A percentile compares a stretch with the other conserved stretches of the same genome.
These are phyloP conservation scores for Cladorrhinum sp. DNA, from an alignment of 2,329 filamentous ascomycete genomes.

Conservation along the genomic window DNA sequence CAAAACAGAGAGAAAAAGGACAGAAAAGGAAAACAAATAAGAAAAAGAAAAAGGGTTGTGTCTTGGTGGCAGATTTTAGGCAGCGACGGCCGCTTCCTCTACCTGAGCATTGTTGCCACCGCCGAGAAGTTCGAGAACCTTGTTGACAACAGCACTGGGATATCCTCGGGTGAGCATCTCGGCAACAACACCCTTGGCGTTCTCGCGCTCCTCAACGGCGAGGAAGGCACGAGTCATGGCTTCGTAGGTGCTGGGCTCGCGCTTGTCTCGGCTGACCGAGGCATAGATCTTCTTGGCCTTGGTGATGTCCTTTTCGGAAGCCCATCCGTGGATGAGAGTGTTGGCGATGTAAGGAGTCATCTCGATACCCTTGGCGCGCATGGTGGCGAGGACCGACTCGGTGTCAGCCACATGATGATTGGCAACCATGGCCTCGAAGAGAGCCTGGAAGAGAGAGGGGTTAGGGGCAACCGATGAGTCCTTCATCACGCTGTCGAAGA, in stretches of 20 bases:
- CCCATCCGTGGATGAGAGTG: slow-evolving; percentile 96
- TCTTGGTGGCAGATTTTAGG: slow-evolving; percentile 7
- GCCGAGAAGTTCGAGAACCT: slow-evolving; percentile 86
- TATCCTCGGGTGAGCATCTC: slow-evolving; percentile 93
- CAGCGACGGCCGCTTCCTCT: slow-evolving; percentile 33
- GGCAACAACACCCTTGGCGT: slow-evolving; percentile 73
- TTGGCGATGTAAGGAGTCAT: slow-evolving; percentile 98
- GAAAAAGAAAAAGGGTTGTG: slow-evolving; percentile 6
- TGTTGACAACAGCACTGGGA: slow-evolving; percentile 85
- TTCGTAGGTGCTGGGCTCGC: slow-evolving; percentile 97
- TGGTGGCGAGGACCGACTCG: slow-evolving; percentile 68
- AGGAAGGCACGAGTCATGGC: slow-evolving; percentile 95
- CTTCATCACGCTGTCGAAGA: slow-evolving; percentile 78
- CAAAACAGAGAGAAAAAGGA: slow-evolving; percentile 2
- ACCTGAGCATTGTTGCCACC: slow-evolving; percentile 39
- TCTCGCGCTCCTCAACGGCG: slow-evolving; percentile 72
- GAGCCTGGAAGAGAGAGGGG: slow-evolving; percentile 87
- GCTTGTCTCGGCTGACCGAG: slow-evolving; percentile 69
- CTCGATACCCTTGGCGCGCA: slow-evolving; percentile 70
- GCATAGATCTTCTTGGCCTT: slow-evolving; percentile 79
- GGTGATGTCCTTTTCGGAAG: slow-evolving; percentile 72
- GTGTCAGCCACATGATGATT: slow-evolving; percentile 82
- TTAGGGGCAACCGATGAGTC: slow-evolving; percentile 67
- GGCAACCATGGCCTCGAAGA: slow-evolving; percentile 96
- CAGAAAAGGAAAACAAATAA: slow-evolving; percentile 4